Percentiles rank a stretch among this genome's conserved stretches.
Evolutionary conservation across 1,139 yeast genomes (phyloP).

Genomic region (Cylindricascospora bacillispora): DNA sequence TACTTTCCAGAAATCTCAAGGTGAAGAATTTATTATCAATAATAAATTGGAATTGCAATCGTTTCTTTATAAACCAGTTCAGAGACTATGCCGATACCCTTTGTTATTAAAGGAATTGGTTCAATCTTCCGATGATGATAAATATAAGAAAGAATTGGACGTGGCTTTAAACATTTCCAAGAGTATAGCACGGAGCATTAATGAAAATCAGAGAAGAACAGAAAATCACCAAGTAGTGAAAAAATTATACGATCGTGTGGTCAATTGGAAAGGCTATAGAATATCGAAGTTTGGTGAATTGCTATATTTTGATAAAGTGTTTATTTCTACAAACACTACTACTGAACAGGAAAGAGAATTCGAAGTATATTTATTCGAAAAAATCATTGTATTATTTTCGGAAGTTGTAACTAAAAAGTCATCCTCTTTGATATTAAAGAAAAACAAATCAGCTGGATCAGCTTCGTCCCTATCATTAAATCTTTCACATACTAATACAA

Average conservation of each 20-base stretch:
- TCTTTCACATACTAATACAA: slow-evolving; percentile 11
- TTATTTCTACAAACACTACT: slow-evolving; percentile 37
- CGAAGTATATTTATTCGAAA: slow-evolving; percentile 79
- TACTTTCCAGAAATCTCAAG: slow-evolving; percentile 25
- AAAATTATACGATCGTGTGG: slow-evolving; percentile 58
- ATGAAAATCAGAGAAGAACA: slow-evolving; percentile 87
- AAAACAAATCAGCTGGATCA: slow-evolving; percentile 21
- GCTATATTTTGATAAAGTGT: slow-evolving; percentile 62
- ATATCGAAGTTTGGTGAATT: slow-evolving; percentile 76
- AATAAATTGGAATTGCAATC: slow-evolving; percentile 86
- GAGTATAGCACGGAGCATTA: slow-evolving; percentile 72
- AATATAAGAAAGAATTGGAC: slow-evolving; percentile 54
- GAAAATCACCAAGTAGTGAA: slow-evolving; percentile 69
- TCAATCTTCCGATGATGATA: slow-evolving; percentile 42
- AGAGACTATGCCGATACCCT: slow-evolving; percentile 89
- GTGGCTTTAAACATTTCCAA: slow-evolving; percentile 58
- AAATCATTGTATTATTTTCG: slow-evolving; percentile 68
- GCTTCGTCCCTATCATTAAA: slow-evolving; percentile 18
- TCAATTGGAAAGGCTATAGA: slow-evolving; percentile 92
- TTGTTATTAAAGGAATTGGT: slow-evolving; percentile 62
- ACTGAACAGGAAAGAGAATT: slow-evolving; percentile 75
- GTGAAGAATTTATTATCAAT: slow-evolving; percentile 41
- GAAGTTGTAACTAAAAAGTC: slow-evolving; percentile 32
- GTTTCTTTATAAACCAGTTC: slow-evolving; percentile 85
- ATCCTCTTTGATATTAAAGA: slow-evolving; percentile 16